Evolutionary conservation across 2,329 filamentous ascomycete species (phyloP).

Genomic region (Fusarium metavorans): DNA sequence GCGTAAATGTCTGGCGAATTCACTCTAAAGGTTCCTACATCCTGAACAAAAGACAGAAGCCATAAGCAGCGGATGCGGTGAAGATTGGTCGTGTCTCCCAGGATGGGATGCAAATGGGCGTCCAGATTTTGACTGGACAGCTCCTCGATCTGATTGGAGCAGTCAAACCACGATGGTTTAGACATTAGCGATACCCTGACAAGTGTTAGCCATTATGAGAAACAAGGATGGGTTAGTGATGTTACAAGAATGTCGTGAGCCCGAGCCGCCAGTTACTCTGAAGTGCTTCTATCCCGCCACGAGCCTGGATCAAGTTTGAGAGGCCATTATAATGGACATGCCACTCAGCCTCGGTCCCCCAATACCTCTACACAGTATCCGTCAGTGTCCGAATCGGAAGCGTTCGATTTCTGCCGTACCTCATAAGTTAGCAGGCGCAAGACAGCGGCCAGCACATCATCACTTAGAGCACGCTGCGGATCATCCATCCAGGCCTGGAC

Average conservation of each 20-base stretch:
- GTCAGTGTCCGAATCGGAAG: neutral
- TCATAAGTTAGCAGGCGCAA: constrained; percentile 6
- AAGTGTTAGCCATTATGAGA: neutral
- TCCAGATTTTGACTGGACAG: neutral
- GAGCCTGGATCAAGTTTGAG: neutral
- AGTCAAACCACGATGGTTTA: constrained; percentile 12
- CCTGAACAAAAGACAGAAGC: constrained; percentile 8
- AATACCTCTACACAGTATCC: neutral
- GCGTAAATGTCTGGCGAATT: neutral
- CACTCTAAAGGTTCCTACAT: constrained; percentile 1
- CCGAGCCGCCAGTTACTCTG: constrained; percentile 13
- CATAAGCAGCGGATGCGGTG: constrained; percentile 1
- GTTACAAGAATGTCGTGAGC: constrained; percentile 7
- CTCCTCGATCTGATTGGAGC: constrained; percentile 16
- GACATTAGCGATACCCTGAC: constrained; percentile 3
- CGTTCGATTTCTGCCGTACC: neutral
- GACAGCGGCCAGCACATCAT: constrained; percentile 39
- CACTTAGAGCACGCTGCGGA: constrained; percentile 44
- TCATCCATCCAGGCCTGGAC: constrained; percentile 50
- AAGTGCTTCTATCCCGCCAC: neutral
- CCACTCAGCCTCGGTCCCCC: constrained; percentile 14
- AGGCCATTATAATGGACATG: constrained; percentile 13
- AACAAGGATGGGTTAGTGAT: neutral
- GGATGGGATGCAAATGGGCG: neutral
- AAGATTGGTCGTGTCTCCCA: neutral